Conservation (phyloP, 805 yeast species). For the Saccharomycopsis capsularis region DNA sequence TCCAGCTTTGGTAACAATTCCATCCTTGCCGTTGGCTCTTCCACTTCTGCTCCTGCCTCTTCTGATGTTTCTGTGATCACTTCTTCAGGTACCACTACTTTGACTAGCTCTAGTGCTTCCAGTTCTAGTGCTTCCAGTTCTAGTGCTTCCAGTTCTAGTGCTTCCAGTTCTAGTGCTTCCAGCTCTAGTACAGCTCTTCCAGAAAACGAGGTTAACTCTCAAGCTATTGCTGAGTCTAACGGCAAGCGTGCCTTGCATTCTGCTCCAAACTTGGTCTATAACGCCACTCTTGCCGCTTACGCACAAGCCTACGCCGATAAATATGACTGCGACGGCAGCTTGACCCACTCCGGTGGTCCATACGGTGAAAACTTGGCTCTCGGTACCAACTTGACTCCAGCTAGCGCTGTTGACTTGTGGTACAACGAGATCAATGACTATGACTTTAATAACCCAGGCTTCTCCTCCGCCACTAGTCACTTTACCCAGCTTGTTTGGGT, state of each 20-base stretch:
- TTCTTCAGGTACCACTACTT: constrained; percentile 24
- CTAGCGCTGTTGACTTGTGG: constrained; percentile 67
- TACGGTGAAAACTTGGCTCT: constrained; percentile 78
- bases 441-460: constrained; percentile 44
- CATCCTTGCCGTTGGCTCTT: constrained; percentile 4
- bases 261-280: constrained; percentile 51
- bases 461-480: constrained; percentile 55
- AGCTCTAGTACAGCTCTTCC: constrained; percentile 25
- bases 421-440: constrained; percentile 55
- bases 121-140: constrained; percentile 19
- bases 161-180: constrained; percentile 20
- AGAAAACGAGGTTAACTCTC: constrained; percentile 23
- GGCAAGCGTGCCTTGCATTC: constrained; percentile 45
- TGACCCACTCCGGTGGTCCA: constrained; percentile 57
- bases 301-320: constrained; percentile 52
- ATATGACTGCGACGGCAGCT: constrained; percentile 49
- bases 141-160: constrained; percentile 15
- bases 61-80: constrained; percentile 24
- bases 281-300: constrained; percentile 39
- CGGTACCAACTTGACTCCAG: constrained; percentile 44
- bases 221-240: constrained; percentile 57
- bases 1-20: background rate
- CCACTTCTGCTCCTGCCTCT: constrained; percentile 24
- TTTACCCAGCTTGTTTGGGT: constrained; percentile 79
- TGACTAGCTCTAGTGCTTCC: constrained; percentile 20